Base-by-base conservation (phyloP, 768 basidiomycete genomes). In the Mrakia frigida region DNA sequence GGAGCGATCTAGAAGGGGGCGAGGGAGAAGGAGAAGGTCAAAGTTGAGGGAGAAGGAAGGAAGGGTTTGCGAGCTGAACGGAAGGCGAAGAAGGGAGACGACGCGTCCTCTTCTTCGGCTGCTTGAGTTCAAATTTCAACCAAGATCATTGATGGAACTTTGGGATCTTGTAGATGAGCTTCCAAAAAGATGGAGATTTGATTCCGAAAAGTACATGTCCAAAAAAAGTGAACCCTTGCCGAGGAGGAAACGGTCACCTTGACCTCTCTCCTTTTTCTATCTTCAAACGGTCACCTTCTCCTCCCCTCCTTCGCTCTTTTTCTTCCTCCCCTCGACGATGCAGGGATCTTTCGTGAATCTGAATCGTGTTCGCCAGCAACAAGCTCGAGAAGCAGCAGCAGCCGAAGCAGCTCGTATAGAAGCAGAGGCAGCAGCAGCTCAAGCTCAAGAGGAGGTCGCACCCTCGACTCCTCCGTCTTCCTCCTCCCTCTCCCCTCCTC, bases 381-480 rank as follows among this genome's bases (percentile, higher is more conserved):
- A 68, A n/a, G 56, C 56, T 7, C 65, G 43, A 39, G 56, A 25
- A 18, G 25, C 25, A 28, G 56, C 52, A 6, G 63, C 63, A 0
- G 63, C 63, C 10, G 63, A 67, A 37, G 63, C 63, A 10, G 63
- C 63, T 39, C 63, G 63, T 7, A 25, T 23, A 1, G 63, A 67
- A 33, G 63, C 63, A 11, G 35, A 67, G 25, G 52, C 56, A n/a
- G 65, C 65, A 67, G 37, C 65, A 68, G 65, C 56, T 56, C 35
- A 2, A n/a, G 37, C 21, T 23, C 39, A 68, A 39, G 18, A 37
- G 39, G 21, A 68, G 11, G 13, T 10, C 3, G n/a, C 33, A 2
- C 63, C 63, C 37, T 39, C 31, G 7, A 39, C 65, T 23, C 65
- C 65, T 13, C 25, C 65, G 13, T 25, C 65, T 25, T 11, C 65